These are phyloP conservation scores for Cocos nucifera DNA, from an alignment of 176 grass and related monocot species.

Conservation along the genomic window DNA sequence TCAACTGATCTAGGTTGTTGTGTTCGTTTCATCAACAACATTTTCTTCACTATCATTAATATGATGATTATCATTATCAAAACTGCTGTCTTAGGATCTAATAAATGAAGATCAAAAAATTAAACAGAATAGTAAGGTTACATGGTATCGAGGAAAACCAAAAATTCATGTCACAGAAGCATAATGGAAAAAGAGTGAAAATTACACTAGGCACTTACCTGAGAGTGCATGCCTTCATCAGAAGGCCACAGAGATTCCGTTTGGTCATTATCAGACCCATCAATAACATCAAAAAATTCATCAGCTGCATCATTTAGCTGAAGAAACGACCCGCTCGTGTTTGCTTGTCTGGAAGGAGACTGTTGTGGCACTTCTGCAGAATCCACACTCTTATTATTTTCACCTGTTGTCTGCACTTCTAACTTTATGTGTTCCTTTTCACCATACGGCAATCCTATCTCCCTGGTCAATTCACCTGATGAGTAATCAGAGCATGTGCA, in stretches of 20 bases:
- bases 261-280: conserved; percentile 84
- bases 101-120: no score
- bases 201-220: conserved; percentile 21
- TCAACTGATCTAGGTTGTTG: no score
- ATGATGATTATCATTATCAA: no score
- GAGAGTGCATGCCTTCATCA: conserved; percentile 50
- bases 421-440: conserved; percentile 32
- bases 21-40: no score
- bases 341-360: conserved; percentile 43
- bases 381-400: conserved; percentile 33
- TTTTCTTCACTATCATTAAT: no score
- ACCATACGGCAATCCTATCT: conserved; percentile 37
- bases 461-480: conserved; percentile 58
- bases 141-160: no score
- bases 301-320: conserved; percentile 72
- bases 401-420: conserved; percentile 40
- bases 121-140: no score
- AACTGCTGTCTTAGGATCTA: no score
- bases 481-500: conserved; percentile 64
- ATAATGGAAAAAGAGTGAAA: not conserved
- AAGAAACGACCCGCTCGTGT: conserved; percentile 48
- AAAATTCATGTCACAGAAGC: not conserved
- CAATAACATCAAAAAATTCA: conserved; percentile 95
- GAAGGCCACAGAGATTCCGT: conserved; percentile 60
- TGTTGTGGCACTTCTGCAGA: conserved; percentile 32